phyloP scores from a whole-genome alignment of 2,329 filamentous ascomycete species.

The Calonectria pseudoturangicola region DNA sequence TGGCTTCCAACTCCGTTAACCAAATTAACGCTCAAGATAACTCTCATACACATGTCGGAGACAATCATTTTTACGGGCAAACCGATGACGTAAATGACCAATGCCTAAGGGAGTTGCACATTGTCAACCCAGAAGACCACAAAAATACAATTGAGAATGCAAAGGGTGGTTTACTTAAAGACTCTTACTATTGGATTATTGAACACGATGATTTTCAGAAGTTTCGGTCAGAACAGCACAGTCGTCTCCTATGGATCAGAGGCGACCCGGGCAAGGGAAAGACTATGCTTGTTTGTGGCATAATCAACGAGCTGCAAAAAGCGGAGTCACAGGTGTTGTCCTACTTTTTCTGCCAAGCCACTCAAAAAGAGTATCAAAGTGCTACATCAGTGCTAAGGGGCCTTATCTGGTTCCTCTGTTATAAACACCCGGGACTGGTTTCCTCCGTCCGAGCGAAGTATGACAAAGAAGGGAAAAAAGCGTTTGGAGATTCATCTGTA shows the following conservation, averaged over 20 bases:
- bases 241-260: slow-evolving; percentile 55
- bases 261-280: neutral
- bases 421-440: neutral
- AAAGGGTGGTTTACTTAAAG: slow-evolving; percentile 37
- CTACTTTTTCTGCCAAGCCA: neutral
- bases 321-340: neutral
- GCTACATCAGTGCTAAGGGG: neutral
- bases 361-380: neutral
- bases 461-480: neutral
- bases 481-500: neutral
- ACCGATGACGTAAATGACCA: too few species aligned
- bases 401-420: neutral
- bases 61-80: too few species aligned
- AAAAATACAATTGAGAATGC: neutral
- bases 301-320: neutral
- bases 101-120: too few species aligned
- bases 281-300: neutral
- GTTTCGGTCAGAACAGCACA: slow-evolving; percentile 49
- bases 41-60: too few species aligned
- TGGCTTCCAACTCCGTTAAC: too few species aligned
- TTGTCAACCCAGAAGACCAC: too few species aligned
- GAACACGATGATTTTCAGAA: slow-evolving; percentile 51
- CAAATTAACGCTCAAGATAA: too few species aligned
- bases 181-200: slow-evolving; percentile 58
- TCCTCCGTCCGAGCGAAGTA: neutral